Conservation (phyloP, 495 filamentous ascomycete species). For the Penicillium fimorum region DNA sequence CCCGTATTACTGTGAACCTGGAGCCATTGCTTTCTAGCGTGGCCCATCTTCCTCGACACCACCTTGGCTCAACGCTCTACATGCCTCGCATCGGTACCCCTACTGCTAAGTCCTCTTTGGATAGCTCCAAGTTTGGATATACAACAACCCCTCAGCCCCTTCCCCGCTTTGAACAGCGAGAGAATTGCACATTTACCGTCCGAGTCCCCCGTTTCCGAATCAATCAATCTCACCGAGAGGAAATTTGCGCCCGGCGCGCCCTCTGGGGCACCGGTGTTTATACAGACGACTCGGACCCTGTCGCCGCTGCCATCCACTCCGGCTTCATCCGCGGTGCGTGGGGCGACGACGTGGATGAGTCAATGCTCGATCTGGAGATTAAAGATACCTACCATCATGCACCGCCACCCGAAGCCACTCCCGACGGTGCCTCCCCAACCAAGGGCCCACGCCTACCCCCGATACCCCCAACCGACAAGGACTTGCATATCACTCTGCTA, state of each 20-base stretch:
- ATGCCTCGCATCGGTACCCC: slow-evolving; percentile 49
- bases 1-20: slow-evolving; percentile 60
- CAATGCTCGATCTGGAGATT: slow-evolving; percentile 64
- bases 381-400: slow-evolving; percentile 44
- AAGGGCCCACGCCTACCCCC: slow-evolving; percentile 41
- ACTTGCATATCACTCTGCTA: slow-evolving; percentile 80
- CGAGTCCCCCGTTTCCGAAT: slow-evolving; percentile 82
- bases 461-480: slow-evolving; percentile 54
- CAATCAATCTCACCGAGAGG: slow-evolving; percentile 62
- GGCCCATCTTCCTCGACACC: slow-evolving; percentile 66
- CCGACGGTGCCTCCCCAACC: slow-evolving; percentile 16
- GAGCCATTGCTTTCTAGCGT: slow-evolving; percentile 68
- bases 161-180: slow-evolving; percentile 74
- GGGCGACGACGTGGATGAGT: slow-evolving; percentile 68
- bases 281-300: slow-evolving; percentile 90
- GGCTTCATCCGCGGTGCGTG: slow-evolving; percentile 91
- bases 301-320: slow-evolving; percentile 89
- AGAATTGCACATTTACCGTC: slow-evolving; percentile 88
- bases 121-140: slow-evolving; percentile 62
- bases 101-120: slow-evolving; percentile 43
- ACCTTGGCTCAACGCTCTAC: slow-evolving; percentile 73
- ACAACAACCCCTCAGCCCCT: slow-evolving; percentile 70
- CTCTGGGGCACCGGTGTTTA: slow-evolving; percentile 94
- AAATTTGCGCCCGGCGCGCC: slow-evolving; percentile 73
- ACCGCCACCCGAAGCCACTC: slow-evolving; percentile 26